phyloP scores from a whole-genome alignment of 345 rosid genomes.

The Murraya paniculata region DNA sequence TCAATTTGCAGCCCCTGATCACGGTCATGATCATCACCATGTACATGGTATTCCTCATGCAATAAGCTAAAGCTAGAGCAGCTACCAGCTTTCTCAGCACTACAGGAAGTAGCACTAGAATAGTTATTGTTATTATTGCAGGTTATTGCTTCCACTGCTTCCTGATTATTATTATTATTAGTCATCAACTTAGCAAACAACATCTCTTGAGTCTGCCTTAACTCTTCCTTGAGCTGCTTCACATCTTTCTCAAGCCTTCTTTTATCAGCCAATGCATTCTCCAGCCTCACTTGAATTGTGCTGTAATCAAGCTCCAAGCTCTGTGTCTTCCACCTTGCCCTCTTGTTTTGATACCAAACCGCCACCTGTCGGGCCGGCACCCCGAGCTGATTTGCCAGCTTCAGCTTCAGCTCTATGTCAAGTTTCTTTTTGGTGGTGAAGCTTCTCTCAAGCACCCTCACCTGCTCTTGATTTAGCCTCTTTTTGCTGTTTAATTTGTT shows the following conservation, averaged over 20 bases:
- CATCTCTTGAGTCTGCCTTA: constrained; percentile 48
- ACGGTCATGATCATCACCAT: constrained; percentile 16
- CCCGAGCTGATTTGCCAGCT: constrained; percentile 60
- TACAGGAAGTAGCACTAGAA: constrained; percentile 19
- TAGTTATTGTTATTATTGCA: neutral
- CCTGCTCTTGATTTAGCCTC: constrained; percentile 73
- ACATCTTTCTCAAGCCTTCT: constrained; percentile 63
- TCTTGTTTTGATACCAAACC: constrained; percentile 93
- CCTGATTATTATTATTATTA: neutral
- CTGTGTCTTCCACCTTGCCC: constrained; percentile 87
- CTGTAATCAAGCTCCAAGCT: constrained; percentile 62
- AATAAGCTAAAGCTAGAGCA: constrained; percentile 19
- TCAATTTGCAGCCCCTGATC: constrained; percentile 49
- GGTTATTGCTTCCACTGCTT: constrained; percentile 6
- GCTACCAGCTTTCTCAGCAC: neutral
- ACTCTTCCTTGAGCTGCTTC: constrained; percentile 59
- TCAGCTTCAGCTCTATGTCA: constrained; percentile 64
- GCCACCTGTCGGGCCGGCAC: constrained; percentile 84
- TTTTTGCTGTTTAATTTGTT: constrained; percentile 34
- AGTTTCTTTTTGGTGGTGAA: constrained; percentile 71
- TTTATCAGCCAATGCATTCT: constrained; percentile 51
- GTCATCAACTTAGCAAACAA: constrained; percentile 22
- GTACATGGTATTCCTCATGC: constrained; percentile 12
- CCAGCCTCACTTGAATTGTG: constrained; percentile 53
- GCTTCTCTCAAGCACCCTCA: constrained; percentile 64